Evolutionary conservation across 2,329 filamentous ascomycete species (phyloP), one percentile per base, ranked within the genome.

Genomic region (Xylaria sp.): DNA sequence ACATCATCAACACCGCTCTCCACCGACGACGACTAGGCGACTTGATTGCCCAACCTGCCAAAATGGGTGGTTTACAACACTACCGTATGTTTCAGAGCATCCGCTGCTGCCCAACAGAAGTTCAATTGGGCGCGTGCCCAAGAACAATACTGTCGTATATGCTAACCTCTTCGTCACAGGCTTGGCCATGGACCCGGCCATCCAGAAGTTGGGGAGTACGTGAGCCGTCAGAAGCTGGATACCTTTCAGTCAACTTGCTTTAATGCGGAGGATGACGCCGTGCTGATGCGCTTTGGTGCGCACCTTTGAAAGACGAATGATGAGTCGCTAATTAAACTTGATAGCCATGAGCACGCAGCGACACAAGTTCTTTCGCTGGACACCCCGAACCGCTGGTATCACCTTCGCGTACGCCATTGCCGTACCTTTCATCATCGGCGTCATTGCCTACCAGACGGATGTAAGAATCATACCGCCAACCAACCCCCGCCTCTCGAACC

Each of bases 351-450:
- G 85, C 74, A 83, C 86, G 74, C 92, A 92, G 82, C 90, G 95
- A 69, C 90, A 94, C 86, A 92, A 92, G 81, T 97, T 92, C 86
- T 99, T 98, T 86, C 87, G 92, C 78, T 98, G 92, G 92, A 98
- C 91, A 37, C 86, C 88, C 55, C 85, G 91, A 73, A 96, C 92
- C 47, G 92, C 92, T 31, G 88, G 87, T 80, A 78, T 97, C 73
- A 89, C 89, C 4, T 87, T 97, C 75, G 82, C 89, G 67, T 97
- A 94, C 78, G 85, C 90, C 61, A 80, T 88, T 35, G 80, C 89
- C 57, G 85, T 97, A 45, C 95, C 95, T 7, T 78, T 80, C 42
- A 82, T 91, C 60, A 72, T 96, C 69, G 88, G 88, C 49, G 88
- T 89, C 74, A 74, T 92, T 60, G 92, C 87, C 61, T 96, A 91